These are phyloP conservation scores for Phytophthora podocarpi DNA, from an alignment of 352 stramenopile genomes.

Conservation along the genomic window DNA sequence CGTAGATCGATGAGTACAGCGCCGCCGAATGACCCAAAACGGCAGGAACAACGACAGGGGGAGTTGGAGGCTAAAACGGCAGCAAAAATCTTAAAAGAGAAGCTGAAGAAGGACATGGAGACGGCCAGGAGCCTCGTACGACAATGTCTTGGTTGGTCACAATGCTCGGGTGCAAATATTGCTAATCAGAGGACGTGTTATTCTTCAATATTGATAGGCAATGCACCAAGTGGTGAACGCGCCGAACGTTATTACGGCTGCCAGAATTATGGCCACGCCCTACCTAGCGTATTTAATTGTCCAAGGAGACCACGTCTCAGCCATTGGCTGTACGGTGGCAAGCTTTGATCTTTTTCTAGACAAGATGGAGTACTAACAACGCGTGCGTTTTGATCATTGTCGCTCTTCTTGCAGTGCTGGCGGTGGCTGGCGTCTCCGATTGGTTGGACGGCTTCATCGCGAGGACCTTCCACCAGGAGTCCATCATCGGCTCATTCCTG, in stretches of 20 bases:
- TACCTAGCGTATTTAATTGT: slow-evolving; percentile 81
- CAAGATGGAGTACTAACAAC: background rate
- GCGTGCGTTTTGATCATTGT: background rate
- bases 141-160: no score
- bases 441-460: slow-evolving; percentile 87
- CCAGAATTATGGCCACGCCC: slow-evolving; percentile 74
- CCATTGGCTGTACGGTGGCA: slow-evolving; percentile 59
- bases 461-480: slow-evolving; percentile 76
- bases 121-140: slow-evolving; percentile 49
- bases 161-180: background rate
- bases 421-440: slow-evolving; percentile 72
- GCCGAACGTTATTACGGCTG: slow-evolving; percentile 82
- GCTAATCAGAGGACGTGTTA: background rate
- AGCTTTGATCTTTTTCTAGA: background rate
- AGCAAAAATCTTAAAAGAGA: slow-evolving; percentile 44
- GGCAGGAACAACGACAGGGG: slow-evolving; percentile 12
- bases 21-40: slow-evolving; percentile 7
- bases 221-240: slow-evolving; percentile 79
- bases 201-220: slow-evolving; percentile 32
- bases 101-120: slow-evolving; percentile 61
- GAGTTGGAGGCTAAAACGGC: slow-evolving; percentile 35
- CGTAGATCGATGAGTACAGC: slow-evolving; percentile 14
- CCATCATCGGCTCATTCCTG: slow-evolving; percentile 82
- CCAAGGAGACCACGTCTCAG: slow-evolving; percentile 64
- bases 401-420: slow-evolving; percentile 53